phyloP scores from a whole-genome alignment of 805 yeast species.

The Saturnispora kantuleensis region DNA sequence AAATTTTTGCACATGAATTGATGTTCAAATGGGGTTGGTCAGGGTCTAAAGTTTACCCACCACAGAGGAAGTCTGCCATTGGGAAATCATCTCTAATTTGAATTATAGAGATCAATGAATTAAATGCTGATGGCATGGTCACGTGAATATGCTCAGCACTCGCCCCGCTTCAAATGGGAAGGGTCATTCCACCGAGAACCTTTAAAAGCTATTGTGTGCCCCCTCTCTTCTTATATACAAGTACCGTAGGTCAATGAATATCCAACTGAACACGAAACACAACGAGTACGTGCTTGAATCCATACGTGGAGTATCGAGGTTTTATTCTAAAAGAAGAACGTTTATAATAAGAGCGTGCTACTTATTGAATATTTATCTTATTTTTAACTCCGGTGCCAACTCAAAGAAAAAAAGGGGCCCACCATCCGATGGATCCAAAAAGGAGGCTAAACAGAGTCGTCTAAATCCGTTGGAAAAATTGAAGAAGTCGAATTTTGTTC shows the following conservation, averaged over 20 bases:
- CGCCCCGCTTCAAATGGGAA: background rate
- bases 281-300: constrained; percentile 10
- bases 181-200: constrained; percentile 5
- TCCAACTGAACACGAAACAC: background rate
- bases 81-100: constrained; percentile 1
- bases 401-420: constrained; percentile 4
- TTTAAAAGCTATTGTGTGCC: background rate
- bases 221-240: too few relatives aligned
- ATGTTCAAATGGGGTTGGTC: constrained; percentile 73
- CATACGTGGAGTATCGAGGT: constrained; percentile 5
- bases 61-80: background rate
- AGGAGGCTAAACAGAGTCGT: background rate
- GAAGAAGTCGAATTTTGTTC: background rate
- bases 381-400: constrained; percentile 21
- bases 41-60: constrained; percentile 49
- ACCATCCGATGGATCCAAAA: background rate
- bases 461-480: constrained; percentile 2
- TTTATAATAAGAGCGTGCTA: constrained; percentile 18
- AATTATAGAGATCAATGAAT: background rate
- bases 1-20: constrained; percentile 84
- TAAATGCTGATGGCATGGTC: too few relatives aligned
- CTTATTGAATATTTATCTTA: constrained; percentile 17
- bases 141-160: constrained; percentile 1
- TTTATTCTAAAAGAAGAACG: constrained; percentile 18
- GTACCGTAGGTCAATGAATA: background rate